Base-by-base conservation (phyloP, 1,284 basidiomycete species). In the Kalmanozyma brasiliensis region DNA sequence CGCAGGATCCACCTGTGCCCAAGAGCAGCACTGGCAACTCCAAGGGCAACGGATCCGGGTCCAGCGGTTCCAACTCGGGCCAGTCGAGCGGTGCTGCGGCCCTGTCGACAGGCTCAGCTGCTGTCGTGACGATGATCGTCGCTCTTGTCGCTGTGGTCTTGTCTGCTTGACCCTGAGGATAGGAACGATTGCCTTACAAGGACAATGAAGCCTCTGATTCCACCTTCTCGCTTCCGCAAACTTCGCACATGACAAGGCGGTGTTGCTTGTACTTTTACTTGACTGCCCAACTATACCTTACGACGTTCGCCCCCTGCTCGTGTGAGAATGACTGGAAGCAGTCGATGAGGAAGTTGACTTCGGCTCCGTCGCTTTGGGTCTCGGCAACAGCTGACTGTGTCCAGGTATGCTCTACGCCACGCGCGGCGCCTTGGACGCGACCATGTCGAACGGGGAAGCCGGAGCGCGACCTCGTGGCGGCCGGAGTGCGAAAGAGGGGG, bases 1-100 rank as follows among this genome's bases (percentile, higher is more conserved):
- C 65, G 38, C 59, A 59, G 43, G 59, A 59, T 32, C 53, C 65
- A 8, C 65, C 65, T 1, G 47, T 49, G 9, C 46, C 56, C 35
- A 62, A 58, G 46, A 46, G 4, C 20, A 49, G 41, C 40, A 43
- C 38, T 6, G 26, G 20, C 34, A 30, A 17, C 17, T n/a, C 41
- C 41, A 37, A 40, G 10, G 22, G 29, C n/a, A n/a, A n/a, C 6
- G 47, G 53, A 23, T 43, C 46, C 6, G 46, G 43, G 11, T 44
- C 51, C 13, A 43, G 23, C n/a, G 48, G 41, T 0, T 57, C 56
- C n/a, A 24, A 30, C 14, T 49, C 47, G 29, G 29, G 33, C 40
- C 17, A 38, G 19, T 24, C 49, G 17, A 34, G 20, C 33, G 41
- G 52, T 33, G 49, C 43, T n/a, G 35, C 22, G 2, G 4, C 38